Percentiles rank a stretch among this genome's conserved stretches.
Evolutionary conservation across 306 rosid species (phyloP).

Genomic region (Rosa chinensis): DNA sequence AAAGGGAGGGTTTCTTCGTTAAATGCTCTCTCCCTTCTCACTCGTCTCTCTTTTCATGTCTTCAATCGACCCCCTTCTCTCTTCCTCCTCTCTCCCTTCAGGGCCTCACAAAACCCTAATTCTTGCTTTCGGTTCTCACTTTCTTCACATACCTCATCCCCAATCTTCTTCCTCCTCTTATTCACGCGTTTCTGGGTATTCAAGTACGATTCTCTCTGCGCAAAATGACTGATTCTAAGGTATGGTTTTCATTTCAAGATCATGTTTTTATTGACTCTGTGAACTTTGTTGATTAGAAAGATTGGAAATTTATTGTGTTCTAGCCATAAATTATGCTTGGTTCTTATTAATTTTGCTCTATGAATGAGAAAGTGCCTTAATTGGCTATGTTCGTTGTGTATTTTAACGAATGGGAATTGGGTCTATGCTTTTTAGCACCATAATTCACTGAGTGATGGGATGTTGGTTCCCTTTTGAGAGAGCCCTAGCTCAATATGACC

Average conservation of each 20-base stretch:
- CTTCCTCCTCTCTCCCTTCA: conserved; percentile 47
- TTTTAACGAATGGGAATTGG: neutral
- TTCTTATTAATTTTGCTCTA: neutral
- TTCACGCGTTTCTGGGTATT: conserved; percentile 21
- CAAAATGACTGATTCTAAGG: conserved; percentile 75
- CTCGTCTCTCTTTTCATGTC: conserved; percentile 76
- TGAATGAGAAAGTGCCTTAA: neutral
- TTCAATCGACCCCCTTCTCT: conserved; percentile 53
- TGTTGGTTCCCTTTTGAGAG: no score
- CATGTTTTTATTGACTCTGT: neutral
- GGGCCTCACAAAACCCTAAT: conserved; percentile 77
- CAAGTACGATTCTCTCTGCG: neutral
- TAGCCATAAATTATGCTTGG: neutral
- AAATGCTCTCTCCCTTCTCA: conserved; percentile 58
- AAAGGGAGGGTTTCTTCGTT: conserved; percentile 63
- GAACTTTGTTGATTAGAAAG: neutral
- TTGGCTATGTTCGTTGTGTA: neutral
- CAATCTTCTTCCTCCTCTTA: conserved; percentile 19
- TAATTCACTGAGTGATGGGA: no score
- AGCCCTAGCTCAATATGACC: neutral
- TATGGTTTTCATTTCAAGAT: neutral
- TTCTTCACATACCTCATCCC: conserved; percentile 33
- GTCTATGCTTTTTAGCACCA: neutral
- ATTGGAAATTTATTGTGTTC: neutral
- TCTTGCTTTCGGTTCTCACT: conserved; percentile 43